phyloP scores from a whole-genome alignment of 805 yeast species.

The Saturnispora silvae region DNA sequence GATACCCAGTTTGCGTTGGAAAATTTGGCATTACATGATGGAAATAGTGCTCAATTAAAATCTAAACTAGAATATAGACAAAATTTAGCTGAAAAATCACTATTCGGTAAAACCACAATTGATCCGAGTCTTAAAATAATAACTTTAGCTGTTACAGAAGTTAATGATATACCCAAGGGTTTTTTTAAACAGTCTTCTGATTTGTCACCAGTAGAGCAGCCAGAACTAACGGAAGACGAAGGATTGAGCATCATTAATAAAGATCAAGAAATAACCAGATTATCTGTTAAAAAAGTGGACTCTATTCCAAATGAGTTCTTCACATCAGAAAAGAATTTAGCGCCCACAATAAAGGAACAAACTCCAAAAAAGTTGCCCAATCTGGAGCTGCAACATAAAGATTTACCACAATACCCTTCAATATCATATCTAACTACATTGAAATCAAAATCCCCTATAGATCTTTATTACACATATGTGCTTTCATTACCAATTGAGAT shows the following conservation, averaged over 20 bases:
- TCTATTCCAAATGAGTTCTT: not conserved
- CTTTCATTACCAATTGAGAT: conserved; percentile 21
- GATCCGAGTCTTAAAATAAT: not conserved
- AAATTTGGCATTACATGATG: not conserved
- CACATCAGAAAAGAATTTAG: not conserved
- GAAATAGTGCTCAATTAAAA: not conserved
- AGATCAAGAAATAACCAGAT: not conserved
- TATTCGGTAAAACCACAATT: conserved; percentile 1
- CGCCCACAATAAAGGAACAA: not conserved
- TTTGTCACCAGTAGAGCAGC: not conserved
- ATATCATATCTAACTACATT: conserved; percentile 35
- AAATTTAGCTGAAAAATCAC: not conserved
- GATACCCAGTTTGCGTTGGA: conserved; percentile 1
- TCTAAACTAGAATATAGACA: conserved; percentile 5
- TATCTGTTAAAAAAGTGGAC: not conserved
- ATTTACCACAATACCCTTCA: conserved; percentile 39
- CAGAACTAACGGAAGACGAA: not conserved
- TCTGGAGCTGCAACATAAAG: too few relatives aligned
- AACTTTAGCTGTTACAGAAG: conserved; percentile 11
- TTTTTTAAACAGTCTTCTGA: conserved; percentile 7
- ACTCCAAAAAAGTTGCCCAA: not conserved
- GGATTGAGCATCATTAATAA: not conserved
- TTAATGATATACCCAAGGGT: conserved; percentile 16
- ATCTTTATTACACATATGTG: conserved; percentile 28
- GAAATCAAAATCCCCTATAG: conserved; percentile 14